phyloP scores from a whole-genome alignment of 352 stramenopile species.

The Phytophthora sp. region DNA sequence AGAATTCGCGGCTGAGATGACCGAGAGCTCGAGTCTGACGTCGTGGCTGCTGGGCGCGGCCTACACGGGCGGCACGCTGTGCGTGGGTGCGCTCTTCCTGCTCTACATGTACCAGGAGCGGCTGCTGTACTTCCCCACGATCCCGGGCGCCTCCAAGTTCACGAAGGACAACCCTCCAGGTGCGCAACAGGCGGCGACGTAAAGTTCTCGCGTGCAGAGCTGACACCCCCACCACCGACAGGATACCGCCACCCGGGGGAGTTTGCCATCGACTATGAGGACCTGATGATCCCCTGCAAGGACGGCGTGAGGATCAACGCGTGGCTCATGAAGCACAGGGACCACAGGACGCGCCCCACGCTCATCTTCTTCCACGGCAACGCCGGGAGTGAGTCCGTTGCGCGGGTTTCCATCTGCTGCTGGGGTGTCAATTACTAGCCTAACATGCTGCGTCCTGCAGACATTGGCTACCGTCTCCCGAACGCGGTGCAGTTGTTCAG shows the following conservation, averaged over 20 bases:
- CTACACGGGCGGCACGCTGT: conserved; percentile 68
- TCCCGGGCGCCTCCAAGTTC: conserved; percentile 78
- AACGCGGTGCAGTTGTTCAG: conserved; percentile 92
- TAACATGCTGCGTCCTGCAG: conserved; percentile 39
- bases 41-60: conserved; percentile 71
- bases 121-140: conserved; percentile 84
- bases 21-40: conserved; percentile 45
- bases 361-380: conserved; percentile 97
- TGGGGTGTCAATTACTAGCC: not conserved
- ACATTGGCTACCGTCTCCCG: conserved; percentile 94
- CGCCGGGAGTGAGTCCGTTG: conserved; percentile 75
- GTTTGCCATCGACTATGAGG: conserved; percentile 90
- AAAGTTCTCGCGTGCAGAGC: not conserved
- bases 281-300: conserved; percentile 82
- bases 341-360: conserved; percentile 68
- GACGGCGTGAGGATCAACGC: conserved; percentile 91
- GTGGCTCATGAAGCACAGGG: conserved; percentile 92
- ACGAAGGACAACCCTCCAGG: conserved; percentile 82
- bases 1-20: conserved; percentile 29
- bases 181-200: conserved; percentile 12
- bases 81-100: conserved; percentile 64
- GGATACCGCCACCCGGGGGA: conserved; percentile 90
- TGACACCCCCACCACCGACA: conserved; percentile 20
- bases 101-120: conserved; percentile 87
- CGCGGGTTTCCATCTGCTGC: not conserved